These are phyloP conservation scores for Magnaporthiopsis poae DNA, from an alignment of 2,329 filamentous ascomycete genomes.

Conservation along the genomic window DNA sequence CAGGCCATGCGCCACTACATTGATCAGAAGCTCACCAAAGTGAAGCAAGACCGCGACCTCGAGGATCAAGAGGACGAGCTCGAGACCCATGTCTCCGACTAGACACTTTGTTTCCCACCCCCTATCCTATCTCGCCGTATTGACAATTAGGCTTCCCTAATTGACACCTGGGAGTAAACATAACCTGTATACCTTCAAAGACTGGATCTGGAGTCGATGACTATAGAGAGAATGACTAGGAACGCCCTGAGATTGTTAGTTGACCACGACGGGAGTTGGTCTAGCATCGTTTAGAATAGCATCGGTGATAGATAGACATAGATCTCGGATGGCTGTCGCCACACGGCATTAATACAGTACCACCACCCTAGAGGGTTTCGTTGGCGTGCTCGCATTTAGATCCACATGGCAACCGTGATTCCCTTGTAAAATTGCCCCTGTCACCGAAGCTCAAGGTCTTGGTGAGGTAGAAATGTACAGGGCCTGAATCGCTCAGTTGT, in stretches of 20 bases:
- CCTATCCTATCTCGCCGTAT: background rate
- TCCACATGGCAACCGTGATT: no score
- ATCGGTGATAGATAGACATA: background rate
- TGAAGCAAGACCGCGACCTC: conserved; percentile 48
- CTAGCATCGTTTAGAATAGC: background rate
- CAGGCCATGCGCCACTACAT: conserved; percentile 73
- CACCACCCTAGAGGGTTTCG: no score
- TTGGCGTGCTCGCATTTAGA: no score
- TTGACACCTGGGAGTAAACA: background rate
- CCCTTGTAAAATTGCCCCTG: no score
- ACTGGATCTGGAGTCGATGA: background rate
- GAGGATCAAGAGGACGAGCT: conserved; percentile 36
- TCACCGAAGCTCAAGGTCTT: no score
- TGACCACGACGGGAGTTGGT: background rate
- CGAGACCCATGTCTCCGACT: conserved; percentile 28
- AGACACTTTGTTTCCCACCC: background rate
- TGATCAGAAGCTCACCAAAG: conserved; percentile 65
- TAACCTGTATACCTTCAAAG: background rate
- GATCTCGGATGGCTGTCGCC: background rate
- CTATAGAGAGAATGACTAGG: background rate
- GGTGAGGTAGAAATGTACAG: no score
- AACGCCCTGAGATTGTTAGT: background rate
- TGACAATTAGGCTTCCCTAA: background rate
- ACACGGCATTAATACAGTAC: background rate
- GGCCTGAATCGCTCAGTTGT: no score